Evolutionary conservation across 495 filamentous ascomycete genomes (phyloP).

Genomic region (Monascus purpureus): DNA sequence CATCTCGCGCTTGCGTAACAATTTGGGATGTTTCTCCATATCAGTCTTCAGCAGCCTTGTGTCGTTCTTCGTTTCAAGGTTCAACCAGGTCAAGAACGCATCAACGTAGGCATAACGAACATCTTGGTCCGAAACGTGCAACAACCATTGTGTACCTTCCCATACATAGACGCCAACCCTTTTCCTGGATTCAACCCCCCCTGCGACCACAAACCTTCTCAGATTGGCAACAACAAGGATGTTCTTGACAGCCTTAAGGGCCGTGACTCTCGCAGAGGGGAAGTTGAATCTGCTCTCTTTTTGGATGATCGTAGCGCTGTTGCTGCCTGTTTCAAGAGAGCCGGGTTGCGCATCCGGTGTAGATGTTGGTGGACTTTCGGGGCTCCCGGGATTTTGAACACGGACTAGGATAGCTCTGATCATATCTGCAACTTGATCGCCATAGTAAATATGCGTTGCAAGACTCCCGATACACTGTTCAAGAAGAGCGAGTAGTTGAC

Average conservation of each 20-base stretch:
- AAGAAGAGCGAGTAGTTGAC: constrained; percentile 48
- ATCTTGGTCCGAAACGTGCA: constrained; percentile 58
- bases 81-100: constrained; percentile 68
- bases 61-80: constrained; percentile 60
- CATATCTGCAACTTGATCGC: constrained; percentile 88
- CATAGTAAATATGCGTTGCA: constrained; percentile 89
- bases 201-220: constrained; percentile 40
- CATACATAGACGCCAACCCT: constrained; percentile 64
- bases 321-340: not conserved
- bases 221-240: constrained; percentile 68
- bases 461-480: constrained; percentile 69
- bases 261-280: constrained; percentile 56
- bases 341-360: constrained; percentile 6
- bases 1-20: constrained; percentile 16
- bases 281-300: constrained; percentile 45
- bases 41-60: constrained; percentile 47
- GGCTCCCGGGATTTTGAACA: constrained; percentile 47
- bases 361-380: constrained; percentile 20
- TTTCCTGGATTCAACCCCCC: constrained; percentile 52
- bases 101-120: constrained; percentile 76
- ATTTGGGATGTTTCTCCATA: constrained; percentile 23
- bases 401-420: constrained; percentile 61
- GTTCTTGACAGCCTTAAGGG: constrained; percentile 66
- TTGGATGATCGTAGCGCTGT: constrained; percentile 3
- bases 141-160: constrained; percentile 84